Base-by-base conservation (phyloP, 345 rosid species). In the Gossypium australe region DNA sequence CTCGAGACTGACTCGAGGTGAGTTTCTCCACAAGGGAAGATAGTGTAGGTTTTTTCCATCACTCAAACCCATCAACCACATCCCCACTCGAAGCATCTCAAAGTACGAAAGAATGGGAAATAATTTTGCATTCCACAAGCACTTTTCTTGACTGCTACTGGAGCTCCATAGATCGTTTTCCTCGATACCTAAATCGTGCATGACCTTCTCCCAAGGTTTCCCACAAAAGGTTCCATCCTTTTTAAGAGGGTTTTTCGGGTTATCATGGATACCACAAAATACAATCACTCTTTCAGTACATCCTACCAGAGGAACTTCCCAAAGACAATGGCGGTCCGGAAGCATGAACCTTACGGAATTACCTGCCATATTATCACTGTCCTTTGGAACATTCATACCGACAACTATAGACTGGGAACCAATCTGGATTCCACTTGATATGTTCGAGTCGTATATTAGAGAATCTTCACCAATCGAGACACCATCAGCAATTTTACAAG, bases 401-500 rank as follows among this genome's bases (percentile, higher is more conserved):
- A 95, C 96, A 80, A 93, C 98, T 73, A 95, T 80, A 27, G 98
- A 93, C 74, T 72, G 94, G 59, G 98, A 93, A 80, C 99, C 99
- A 38, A 95, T 88, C 80, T 93, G 97, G 73, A 90, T 83, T 79
- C 95, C 86, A 59, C 87, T 79, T 47, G 92, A 87, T 25, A 95
- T 85, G 56, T 78, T 82, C 1, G 96, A 91, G 78, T 89, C 94
- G 77, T 95, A 91, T 83, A 95, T 84, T 70, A 95, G 93, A 67
- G 98, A 90, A 85, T 95, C 98, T 79, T 95, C 98, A 70, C 96
- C 98, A 80, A 93, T 85, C 11, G 99, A 93, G 64, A 89, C 93
- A 57, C 96, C 92, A 14, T 93, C 86, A 27, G 87, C 91, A 78
- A 93, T 89, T 85, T 91, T 87, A 86, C 99, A 88, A 10, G 97